phyloP scores from a whole-genome alignment of 371 early-diverging fungal species.

The Mucor irregularis region DNA sequence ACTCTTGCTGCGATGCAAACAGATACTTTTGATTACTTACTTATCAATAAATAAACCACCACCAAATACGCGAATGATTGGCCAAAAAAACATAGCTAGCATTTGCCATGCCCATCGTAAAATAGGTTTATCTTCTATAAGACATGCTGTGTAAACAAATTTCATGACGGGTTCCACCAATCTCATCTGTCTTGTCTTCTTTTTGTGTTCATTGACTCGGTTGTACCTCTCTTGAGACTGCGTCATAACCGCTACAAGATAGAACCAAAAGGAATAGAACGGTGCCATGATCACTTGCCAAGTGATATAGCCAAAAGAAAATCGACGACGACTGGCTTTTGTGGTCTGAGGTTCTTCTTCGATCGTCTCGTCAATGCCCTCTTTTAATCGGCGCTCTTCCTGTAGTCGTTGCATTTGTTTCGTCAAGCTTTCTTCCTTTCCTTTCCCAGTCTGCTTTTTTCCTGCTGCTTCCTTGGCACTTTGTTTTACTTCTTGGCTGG shows the following conservation, averaged over 20 bases:
- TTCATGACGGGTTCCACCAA: constrained; percentile 42
- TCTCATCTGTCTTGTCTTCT: constrained; percentile 36
- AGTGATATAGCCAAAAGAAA: constrained; percentile 50
- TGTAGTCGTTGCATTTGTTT: constrained; percentile 45
- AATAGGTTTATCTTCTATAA: constrained; percentile 38
- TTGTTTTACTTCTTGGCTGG: constrained; percentile 4
- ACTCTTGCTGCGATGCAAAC: not conserved
- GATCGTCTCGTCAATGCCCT: constrained; percentile 7
- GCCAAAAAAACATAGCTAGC: constrained; percentile 52
- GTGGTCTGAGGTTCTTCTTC: constrained; percentile 20
- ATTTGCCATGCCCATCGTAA: constrained; percentile 48
- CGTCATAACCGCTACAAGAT: constrained; percentile 34
- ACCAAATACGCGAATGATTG: constrained; percentile 45
- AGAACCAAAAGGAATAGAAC: constrained; percentile 33
- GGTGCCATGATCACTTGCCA: constrained; percentile 44
- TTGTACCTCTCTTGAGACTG: constrained; percentile 50
- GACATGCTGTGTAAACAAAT: constrained; percentile 33
- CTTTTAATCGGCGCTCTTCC: constrained; percentile 28
- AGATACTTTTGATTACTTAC: constrained; percentile 17
- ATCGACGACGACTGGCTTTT: constrained; percentile 13
- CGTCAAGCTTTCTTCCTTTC: constrained; percentile 23
- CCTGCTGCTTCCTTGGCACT: constrained; percentile 2
- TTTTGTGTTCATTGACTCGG: constrained; percentile 38
- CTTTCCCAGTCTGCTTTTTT: not conserved
- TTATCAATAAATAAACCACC: constrained; percentile 50